A percentile compares a stretch with the other conserved stretches of the same genome.
These are phyloP conservation scores for Aristolochia californica DNA, from an alignment of 164 flowering plant genomes.

Conservation along the genomic window DNA sequence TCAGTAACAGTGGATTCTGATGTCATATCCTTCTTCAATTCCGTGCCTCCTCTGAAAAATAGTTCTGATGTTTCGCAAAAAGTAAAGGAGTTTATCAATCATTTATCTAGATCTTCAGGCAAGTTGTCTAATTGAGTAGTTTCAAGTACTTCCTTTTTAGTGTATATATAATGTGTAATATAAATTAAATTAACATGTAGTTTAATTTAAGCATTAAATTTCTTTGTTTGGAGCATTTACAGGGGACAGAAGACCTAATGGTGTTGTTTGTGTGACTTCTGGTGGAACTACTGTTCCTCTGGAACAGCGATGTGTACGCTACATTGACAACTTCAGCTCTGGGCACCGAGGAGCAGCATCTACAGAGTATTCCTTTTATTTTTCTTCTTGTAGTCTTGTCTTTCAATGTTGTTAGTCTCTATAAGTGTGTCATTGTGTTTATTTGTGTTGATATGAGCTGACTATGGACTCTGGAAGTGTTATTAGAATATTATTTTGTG, in stretches of 20 bases:
- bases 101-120: conserved; percentile 32
- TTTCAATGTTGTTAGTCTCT: no score
- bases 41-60: conserved; percentile 73
- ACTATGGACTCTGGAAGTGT: no score
- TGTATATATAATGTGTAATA: no score
- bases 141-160: background rate
- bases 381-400: background rate
- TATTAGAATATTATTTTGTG: no score
- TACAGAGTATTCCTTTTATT: conserved; percentile 51
- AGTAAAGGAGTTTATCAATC: conserved; percentile 39
- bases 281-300: conserved; percentile 96
- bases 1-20: conserved; percentile 21
- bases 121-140: conserved; percentile 11
- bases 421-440: no score
- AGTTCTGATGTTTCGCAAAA: conserved; percentile 20
- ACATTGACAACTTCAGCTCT: conserved; percentile 92
- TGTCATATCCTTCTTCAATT: conserved; percentile 47
- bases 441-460: no score
- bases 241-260: conserved; percentile 28
- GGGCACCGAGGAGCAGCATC: conserved; percentile 94
- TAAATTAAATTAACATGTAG: no score
- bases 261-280: conserved; percentile 81
- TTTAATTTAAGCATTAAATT: background rate
- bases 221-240: conserved; percentile 7
- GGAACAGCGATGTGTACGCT: conserved; percentile 84